phyloP scores from a whole-genome alignment of 1,284 basidiomycete species.

The Neonothopanus nambi region DNA sequence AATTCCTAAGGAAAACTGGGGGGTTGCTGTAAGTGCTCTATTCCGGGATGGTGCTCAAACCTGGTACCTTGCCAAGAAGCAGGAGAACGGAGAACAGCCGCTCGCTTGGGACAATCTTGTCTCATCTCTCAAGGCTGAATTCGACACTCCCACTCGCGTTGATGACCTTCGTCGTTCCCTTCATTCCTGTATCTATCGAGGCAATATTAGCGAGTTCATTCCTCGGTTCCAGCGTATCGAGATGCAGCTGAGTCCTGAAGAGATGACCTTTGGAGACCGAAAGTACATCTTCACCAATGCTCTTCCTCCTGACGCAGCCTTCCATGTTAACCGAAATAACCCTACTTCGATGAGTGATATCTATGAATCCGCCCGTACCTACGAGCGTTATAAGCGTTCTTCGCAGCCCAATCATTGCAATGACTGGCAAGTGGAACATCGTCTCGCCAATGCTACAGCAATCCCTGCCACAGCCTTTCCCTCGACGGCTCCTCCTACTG shows the following conservation, averaged over 20 bases:
- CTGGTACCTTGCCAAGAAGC: neutral
- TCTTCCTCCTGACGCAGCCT: neutral
- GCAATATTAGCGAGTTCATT: conserved; percentile 5
- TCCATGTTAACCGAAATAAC: neutral
- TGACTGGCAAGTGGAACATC: neutral
- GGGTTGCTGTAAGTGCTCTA: neutral
- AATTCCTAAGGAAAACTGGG: too few relatives aligned
- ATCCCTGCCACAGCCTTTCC: too few relatives aligned
- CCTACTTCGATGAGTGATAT: neutral
- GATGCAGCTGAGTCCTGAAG: conserved; percentile 2
- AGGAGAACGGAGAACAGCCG: neutral
- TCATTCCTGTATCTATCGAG: too few relatives aligned
- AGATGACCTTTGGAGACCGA: conserved; percentile 9
- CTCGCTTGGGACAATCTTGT: neutral
- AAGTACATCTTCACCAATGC: neutral
- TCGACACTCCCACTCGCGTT: neutral
- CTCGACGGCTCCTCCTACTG: neutral
- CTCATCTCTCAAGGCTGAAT: neutral
- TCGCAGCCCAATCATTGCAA: neutral
- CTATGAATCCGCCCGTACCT: conserved; percentile 2
- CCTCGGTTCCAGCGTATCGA: conserved; percentile 1
- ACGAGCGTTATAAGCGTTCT: neutral
- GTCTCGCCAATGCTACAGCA: neutral
- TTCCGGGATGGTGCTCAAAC: neutral
- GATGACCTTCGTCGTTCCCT: too few relatives aligned